A percentile compares a stretch with the other conserved stretches of the same genome.
These are phyloP conservation scores for Candida germanica DNA, from an alignment of 805 yeast species.

Conservation along the genomic window DNA sequence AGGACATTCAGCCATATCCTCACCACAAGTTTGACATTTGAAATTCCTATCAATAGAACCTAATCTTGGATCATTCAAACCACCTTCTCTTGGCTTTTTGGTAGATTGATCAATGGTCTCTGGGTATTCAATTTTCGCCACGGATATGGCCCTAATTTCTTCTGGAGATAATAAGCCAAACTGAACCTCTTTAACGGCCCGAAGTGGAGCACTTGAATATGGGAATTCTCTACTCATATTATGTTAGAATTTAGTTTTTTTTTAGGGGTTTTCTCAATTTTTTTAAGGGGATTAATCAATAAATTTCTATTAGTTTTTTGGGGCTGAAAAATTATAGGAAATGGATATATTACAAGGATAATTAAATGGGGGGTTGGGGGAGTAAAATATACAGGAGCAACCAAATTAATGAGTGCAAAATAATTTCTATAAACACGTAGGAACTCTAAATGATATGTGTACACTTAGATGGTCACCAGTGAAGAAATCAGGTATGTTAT, in stretches of 20 bases:
- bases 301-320: background rate
- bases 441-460: constrained; percentile 1
- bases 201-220: constrained; percentile 96
- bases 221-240: constrained; percentile 59
- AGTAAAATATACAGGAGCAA: constrained; percentile 16
- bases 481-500: constrained; percentile 6
- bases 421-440: constrained; percentile 2
- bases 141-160: constrained; percentile 92
- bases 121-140: constrained; percentile 96
- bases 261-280: constrained; percentile 10
- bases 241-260: constrained; percentile 11
- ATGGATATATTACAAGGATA: constrained; percentile 6
- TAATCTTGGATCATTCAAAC: constrained; percentile 92
- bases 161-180: constrained; percentile 98
- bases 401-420: constrained; percentile 33
- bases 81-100: constrained; percentile 93
- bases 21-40: constrained; percentile 99
- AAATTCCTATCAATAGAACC: constrained; percentile 97
- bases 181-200: constrained; percentile 97
- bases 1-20: constrained; percentile 98
- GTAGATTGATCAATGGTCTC: constrained; percentile 99
- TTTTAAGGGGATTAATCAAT: constrained; percentile 7
- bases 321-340: background rate
- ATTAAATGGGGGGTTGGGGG: background rate
- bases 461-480: constrained; percentile 1